These are phyloP conservation scores for Moesziomyces antarcticus DNA, from an alignment of 1,284 basidiomycete genomes.

Conservation along the genomic window DNA sequence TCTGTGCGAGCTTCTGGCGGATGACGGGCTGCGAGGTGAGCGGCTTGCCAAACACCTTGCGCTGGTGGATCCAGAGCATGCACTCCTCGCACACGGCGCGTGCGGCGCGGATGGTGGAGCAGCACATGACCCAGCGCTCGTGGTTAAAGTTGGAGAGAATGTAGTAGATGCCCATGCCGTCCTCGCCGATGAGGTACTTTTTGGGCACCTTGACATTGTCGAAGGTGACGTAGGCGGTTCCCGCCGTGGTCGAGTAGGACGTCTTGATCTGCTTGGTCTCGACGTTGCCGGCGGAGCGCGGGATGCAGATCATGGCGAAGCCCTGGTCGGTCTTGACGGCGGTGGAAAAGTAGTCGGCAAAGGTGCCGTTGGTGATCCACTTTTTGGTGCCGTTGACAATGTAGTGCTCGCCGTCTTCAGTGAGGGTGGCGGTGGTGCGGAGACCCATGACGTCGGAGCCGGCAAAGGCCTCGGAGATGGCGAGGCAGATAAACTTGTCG, in stretches of 20 bases:
- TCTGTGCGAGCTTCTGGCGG: slow-evolving; percentile 81
- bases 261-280: slow-evolving; percentile 83
- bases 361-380: slow-evolving; percentile 93
- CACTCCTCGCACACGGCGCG: slow-evolving; percentile 62
- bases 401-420: slow-evolving; percentile 78
- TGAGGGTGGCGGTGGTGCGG: slow-evolving; percentile 82
- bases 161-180: slow-evolving; percentile 83
- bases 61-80: slow-evolving; percentile 66
- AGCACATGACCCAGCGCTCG: slow-evolving; percentile 76
- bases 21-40: slow-evolving; percentile 84
- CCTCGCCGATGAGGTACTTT: slow-evolving; percentile 85
- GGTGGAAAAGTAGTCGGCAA: slow-evolving; percentile 71
- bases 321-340: slow-evolving; percentile 75
- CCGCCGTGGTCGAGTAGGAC: slow-evolving; percentile 67
- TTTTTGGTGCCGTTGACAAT: slow-evolving; percentile 68
- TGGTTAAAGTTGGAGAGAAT: slow-evolving; percentile 72
- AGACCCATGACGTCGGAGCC: slow-evolving; percentile 81
- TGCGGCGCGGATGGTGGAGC: slow-evolving; percentile 75
- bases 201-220: slow-evolving; percentile 86
- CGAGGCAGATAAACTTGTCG: slow-evolving; percentile 83
- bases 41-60: slow-evolving; percentile 71
- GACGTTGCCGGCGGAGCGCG: slow-evolving; percentile 72
- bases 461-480: slow-evolving; percentile 89
- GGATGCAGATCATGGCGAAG: slow-evolving; percentile 83
- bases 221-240: slow-evolving; percentile 85